phyloP scores from a whole-genome alignment of 2,329 filamentous ascomycete genomes.

The Elsinoe australis region DNA sequence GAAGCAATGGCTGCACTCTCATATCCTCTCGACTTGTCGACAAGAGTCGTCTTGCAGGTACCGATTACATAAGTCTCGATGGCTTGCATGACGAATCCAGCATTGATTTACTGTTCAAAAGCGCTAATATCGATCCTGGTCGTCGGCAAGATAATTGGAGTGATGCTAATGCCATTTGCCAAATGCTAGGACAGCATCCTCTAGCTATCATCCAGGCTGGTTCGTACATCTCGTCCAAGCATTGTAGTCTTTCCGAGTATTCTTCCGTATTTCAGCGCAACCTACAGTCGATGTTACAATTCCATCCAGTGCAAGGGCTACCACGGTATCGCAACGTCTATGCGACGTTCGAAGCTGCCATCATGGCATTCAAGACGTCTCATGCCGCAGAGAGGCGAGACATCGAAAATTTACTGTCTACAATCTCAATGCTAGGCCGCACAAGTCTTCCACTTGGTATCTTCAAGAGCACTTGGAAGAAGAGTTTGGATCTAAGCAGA shows the following conservation, averaged over 20 bases:
- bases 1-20: background rate
- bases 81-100: background rate
- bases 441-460: slow-evolving; percentile 19
- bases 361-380: slow-evolving; percentile 17
- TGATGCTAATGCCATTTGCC: background rate
- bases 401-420: background rate
- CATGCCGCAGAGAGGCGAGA: background rate
- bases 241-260: slow-evolving; percentile 26
- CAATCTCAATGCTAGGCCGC: background rate
- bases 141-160: background rate
- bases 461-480: slow-evolving; percentile 14
- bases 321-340: slow-evolving; percentile 34
- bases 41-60: background rate
- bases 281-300: slow-evolving; percentile 27
- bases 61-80: background rate
- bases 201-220: slow-evolving; percentile 28
- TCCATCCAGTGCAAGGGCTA: slow-evolving; percentile 24
- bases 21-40: background rate
- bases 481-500: background rate
- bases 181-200: slow-evolving; percentile 22
- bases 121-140: background rate
- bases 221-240: slow-evolving; percentile 26
- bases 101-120: background rate
- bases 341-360: slow-evolving; percentile 33
- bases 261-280: slow-evolving; percentile 23